Evolutionary conservation across 306 rosid genomes (phyloP), one percentile per base, ranked within the genome.

Genomic region (Corylus avellana): DNA sequence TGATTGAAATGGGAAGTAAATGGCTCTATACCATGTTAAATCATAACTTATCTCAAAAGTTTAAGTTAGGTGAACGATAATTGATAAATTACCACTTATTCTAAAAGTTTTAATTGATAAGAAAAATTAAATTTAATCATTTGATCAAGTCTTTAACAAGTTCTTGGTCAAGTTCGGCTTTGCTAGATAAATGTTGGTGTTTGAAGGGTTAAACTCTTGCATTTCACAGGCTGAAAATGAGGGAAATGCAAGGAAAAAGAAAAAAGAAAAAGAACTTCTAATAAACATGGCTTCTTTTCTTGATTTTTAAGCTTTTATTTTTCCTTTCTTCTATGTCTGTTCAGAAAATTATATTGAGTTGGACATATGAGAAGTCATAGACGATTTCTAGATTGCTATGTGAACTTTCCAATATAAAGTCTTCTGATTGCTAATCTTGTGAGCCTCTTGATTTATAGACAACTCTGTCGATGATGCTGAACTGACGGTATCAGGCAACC

Each of bases 401-500:
- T 72, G 50, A 46, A 27, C 29, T 77, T 51, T 73, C 39, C n/a
- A 55, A 64, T 54, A 8, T 2, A 55, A 13, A 69, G 46, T 76
- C 22, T 46, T 42, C 48, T 76, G 20, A 61, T 51, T 75, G 12
- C 54, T 75, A 20, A 79, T n/a, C 35, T 50, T 54, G 32, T 55
- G 29, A 25, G 49, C 18, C 29, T 5, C 49, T 12, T 42, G 17
- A 25, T 78, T 47, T 46, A 75, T 72, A 92, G 98, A 88, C 61
- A 86, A 82, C 80, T 29, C 78, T 61, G 74, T 74, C 66, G 84
- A 77, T 73, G 84, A 87, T 3, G 82, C 70, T 42, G 91, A 83
- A 67, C 51, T 88, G 27, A 84, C 90, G 78, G 85, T 69, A 56
- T 73, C 88, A 3, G 90, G 77, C 74, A 57, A 85, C 75, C 80